These are phyloP conservation scores for Chionographis japonica DNA, from an alignment of 106 monocot genomes.

Conservation along the genomic window DNA sequence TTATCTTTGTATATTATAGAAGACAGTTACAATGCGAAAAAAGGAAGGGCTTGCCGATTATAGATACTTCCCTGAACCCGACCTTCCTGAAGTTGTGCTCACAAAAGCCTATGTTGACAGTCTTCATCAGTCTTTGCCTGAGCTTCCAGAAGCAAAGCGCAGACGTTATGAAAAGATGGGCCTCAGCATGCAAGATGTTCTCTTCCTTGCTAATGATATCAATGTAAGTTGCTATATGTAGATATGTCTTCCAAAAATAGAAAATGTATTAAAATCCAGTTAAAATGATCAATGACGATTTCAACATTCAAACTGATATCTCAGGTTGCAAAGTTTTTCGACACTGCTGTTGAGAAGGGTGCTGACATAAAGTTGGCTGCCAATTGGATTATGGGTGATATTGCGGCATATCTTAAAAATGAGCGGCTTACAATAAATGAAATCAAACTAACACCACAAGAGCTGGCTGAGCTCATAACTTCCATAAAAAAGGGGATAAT, in stretches of 20 bases:
- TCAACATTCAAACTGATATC: background rate
- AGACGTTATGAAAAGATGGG: slow-evolving; percentile 87
- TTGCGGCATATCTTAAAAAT: slow-evolving; percentile 86
- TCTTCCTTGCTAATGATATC: slow-evolving; percentile 84
- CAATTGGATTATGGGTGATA: slow-evolving; percentile 99
- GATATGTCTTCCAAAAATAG: background rate
- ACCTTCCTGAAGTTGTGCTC: slow-evolving; percentile 86
- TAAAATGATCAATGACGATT: background rate
- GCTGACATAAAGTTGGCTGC: slow-evolving; percentile 90
- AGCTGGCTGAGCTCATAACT: slow-evolving; percentile 82
- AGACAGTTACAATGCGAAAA: slow-evolving; percentile 92
- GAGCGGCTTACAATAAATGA: slow-evolving; percentile 71
- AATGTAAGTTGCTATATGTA: slow-evolving; percentile 33
- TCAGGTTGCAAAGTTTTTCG: slow-evolving; percentile 87
- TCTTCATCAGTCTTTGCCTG: slow-evolving; percentile 61
- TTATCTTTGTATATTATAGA: slow-evolving; percentile 29
- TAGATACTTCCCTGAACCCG: slow-evolving; percentile 97
- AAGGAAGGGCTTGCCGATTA: slow-evolving; percentile 98
- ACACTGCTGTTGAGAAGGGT: slow-evolving; percentile 65
- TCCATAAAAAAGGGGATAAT: slow-evolving; percentile 85
- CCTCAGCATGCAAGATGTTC: slow-evolving; percentile 90
- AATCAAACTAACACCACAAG: slow-evolving; percentile 71
- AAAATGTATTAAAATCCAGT: background rate
- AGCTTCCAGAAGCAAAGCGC: slow-evolving; percentile 90
- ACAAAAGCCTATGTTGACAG: slow-evolving; percentile 55